Evolutionary conservation across 129 eudicot genomes (phyloP).

Genomic region (Flaveria robusta): DNA sequence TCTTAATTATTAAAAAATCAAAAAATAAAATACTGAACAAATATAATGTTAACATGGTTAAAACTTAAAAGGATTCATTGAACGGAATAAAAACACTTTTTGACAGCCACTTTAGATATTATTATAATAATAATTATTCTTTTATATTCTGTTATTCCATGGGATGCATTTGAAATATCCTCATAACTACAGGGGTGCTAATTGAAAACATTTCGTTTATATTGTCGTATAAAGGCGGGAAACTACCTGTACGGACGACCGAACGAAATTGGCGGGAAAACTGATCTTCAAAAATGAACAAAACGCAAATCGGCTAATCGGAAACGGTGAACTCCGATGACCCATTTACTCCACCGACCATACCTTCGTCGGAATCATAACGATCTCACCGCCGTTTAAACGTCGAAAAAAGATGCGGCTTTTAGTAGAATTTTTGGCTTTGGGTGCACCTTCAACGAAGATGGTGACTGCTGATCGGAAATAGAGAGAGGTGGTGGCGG

Average conservation of each 20-base stretch:
- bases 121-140: no score
- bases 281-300: background rate
- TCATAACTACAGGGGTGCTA: slow-evolving; percentile 27
- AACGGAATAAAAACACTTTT: background rate
- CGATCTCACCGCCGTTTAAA: slow-evolving; percentile 28
- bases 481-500: background rate
- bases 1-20: background rate
- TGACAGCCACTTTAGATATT: no score
- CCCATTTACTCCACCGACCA: slow-evolving; percentile 32
- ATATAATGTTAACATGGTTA: no score
- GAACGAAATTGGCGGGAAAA: slow-evolving; percentile 39
- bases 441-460: background rate
- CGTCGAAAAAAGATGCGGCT: slow-evolving; percentile 25
- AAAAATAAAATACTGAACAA: no score
- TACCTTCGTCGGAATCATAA: slow-evolving; percentile 12
- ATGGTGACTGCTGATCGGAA: slow-evolving; percentile 10
- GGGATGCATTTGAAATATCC: slow-evolving; percentile 1
- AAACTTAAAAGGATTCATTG: no score
- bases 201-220: slow-evolving; percentile 19
- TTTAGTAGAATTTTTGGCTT: background rate
- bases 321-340: slow-evolving; percentile 32
- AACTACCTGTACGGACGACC: slow-evolving; percentile 15
- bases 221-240: slow-evolving; percentile 33
- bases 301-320: slow-evolving; percentile 9
- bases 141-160: background rate